phyloP scores from a whole-genome alignment of 2,329 filamentous ascomycete genomes.

The Colletotrichum sp. region DNA sequence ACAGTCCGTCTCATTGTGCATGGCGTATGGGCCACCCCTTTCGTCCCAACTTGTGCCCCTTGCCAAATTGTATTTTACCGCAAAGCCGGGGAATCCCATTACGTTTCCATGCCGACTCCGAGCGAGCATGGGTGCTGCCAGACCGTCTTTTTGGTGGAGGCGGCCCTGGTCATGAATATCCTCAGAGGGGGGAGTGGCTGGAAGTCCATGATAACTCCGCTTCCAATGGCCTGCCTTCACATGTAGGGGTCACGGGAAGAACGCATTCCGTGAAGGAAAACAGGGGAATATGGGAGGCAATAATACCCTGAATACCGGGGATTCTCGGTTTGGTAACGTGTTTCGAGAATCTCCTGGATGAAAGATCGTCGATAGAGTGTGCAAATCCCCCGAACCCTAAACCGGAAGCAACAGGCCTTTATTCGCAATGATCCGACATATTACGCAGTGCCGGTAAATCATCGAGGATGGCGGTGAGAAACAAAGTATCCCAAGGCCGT shows the following conservation, averaged over 20 bases:
- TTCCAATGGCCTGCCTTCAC: neutral
- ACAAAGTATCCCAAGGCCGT: neutral
- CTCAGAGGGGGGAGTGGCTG: neutral
- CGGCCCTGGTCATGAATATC: conserved; percentile 1
- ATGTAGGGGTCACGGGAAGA: conserved; percentile 5
- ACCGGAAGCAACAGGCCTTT: conserved; percentile 3
- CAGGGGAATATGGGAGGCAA: neutral
- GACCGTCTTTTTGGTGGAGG: conserved; percentile 12
- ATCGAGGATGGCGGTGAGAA: neutral
- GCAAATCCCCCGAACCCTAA: conserved; percentile 19
- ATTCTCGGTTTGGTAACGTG: conserved; percentile 14
- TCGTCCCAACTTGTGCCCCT: conserved; percentile 11
- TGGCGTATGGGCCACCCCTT: neutral
- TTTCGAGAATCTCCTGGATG: conserved; percentile 12
- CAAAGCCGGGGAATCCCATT: neutral
- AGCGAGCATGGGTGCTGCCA: neutral
- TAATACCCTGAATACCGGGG: conserved; percentile 1
- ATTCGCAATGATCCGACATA: neutral
- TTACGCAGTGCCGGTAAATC: neutral
- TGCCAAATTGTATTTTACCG: neutral
- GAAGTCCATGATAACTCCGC: neutral
- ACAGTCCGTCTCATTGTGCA: conserved; percentile 15
- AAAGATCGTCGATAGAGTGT: conserved; percentile 18
- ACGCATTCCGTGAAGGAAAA: neutral
- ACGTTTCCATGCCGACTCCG: neutral